Evolutionary conservation across 2,329 filamentous ascomycete species (phyloP).

Genomic region (Colletotrichum sp.): DNA sequence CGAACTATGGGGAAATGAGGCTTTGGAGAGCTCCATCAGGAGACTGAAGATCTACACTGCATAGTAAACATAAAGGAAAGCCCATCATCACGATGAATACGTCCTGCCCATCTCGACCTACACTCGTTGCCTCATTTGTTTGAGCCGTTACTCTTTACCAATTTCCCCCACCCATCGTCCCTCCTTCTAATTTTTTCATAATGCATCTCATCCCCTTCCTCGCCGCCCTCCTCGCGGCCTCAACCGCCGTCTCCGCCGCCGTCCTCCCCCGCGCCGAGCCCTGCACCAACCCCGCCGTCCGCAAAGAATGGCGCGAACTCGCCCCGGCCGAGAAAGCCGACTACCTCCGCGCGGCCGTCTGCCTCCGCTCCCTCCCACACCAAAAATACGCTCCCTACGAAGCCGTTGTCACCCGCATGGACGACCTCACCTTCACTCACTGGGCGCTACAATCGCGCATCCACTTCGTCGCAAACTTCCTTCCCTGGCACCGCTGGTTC

Average conservation of each 20-base stretch:
- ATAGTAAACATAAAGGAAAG: not conserved
- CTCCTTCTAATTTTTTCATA: rapidly evolving
- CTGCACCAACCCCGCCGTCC: not conserved
- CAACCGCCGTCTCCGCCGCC: not conserved
- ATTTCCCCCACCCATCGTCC: not conserved
- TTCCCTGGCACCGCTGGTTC: conserved; percentile 39
- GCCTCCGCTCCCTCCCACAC: conserved; percentile 18
- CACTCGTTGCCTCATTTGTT: not conserved
- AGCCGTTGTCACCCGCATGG: conserved; percentile 21
- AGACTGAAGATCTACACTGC: not conserved
- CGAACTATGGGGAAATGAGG: not conserved
- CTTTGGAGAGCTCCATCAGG: not conserved
- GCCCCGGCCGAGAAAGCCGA: conserved; percentile 19
- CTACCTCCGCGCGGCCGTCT: conserved; percentile 22
- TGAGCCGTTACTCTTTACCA: not conserved
- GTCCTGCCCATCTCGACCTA: rapidly evolving
- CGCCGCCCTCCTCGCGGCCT: not conserved
- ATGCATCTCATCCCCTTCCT: not conserved
- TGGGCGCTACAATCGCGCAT: conserved; percentile 17
- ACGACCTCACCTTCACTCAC: conserved; percentile 24
- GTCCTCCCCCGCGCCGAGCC: not conserved
- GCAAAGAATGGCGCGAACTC: conserved; percentile 25
- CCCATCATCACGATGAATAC: not conserved
- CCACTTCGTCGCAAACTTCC: conserved; percentile 32
- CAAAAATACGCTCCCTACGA: conserved; percentile 11